Conservation (phyloP, 2,329 filamentous ascomycete species). For the Exophiala mesophila region DNA sequence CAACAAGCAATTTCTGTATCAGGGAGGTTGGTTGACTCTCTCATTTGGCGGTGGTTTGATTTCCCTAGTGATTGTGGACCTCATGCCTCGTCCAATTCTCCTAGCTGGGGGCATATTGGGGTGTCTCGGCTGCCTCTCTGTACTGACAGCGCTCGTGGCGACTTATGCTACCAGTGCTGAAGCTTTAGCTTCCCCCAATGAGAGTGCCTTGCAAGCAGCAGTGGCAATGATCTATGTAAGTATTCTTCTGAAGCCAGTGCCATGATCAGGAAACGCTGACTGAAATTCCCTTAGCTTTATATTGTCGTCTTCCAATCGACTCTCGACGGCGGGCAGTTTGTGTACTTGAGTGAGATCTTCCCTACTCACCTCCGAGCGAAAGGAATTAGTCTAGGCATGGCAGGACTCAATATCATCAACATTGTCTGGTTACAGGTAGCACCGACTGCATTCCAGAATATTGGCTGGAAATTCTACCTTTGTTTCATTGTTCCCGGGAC, state of each 20-base stretch:
- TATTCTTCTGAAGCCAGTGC: no score
- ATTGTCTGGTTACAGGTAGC: conserved; percentile 20
- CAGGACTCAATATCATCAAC: conserved; percentile 6
- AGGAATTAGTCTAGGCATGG: conserved; percentile 8
- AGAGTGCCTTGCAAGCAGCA: conserved; percentile 5
- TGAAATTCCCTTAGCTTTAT: background rate
- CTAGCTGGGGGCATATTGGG: conserved; percentile 22
- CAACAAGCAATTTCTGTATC: conserved; percentile 10
- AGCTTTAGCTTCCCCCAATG: conserved; percentile 6
- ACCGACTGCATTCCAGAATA: conserved; percentile 29
- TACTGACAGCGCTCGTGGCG: conserved; percentile 14
- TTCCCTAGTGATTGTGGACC: conserved; percentile 8
- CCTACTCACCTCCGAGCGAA: conserved; percentile 14
- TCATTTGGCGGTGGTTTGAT: conserved; percentile 5
- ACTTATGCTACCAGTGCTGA: conserved; percentile 8
- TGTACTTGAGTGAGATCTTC: conserved; percentile 14
- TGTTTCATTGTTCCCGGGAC: conserved; percentile 15
- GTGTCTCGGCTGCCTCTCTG: conserved; percentile 4
- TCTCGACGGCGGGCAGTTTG: conserved; percentile 15
- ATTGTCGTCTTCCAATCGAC: conserved; percentile 1
- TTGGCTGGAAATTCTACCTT: conserved; percentile 32
- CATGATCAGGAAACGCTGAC: background rate
- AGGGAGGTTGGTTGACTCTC: conserved; percentile 10
- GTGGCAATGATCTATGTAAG: conserved; percentile 58
- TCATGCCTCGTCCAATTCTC: conserved; percentile 23